phyloP scores from a whole-genome alignment of 306 rosid species.

The Fragaria iinumae region DNA sequence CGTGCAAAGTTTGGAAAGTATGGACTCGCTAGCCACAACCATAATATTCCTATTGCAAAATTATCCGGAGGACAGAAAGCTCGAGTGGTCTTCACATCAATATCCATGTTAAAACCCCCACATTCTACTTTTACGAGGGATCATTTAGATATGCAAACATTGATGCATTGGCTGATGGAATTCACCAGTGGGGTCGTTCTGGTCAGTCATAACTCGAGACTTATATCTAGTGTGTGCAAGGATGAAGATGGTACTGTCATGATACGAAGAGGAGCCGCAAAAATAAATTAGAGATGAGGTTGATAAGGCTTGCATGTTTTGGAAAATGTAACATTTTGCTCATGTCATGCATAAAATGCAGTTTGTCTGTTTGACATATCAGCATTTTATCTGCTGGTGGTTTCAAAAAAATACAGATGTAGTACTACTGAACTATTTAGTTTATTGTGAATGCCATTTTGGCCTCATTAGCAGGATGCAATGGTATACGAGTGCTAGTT shows the following conservation, averaged over 20 bases:
- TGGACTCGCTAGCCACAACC: conserved; percentile 51
- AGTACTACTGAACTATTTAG: neutral
- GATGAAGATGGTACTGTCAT: conserved; percentile 60
- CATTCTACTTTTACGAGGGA: conserved; percentile 43
- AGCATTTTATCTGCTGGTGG: neutral
- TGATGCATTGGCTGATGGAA: conserved; percentile 71
- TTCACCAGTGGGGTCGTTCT: conserved; percentile 72
- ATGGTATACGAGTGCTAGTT: neutral
- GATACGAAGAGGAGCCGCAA: conserved; percentile 49
- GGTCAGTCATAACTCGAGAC: conserved; percentile 74
- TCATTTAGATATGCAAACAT: conserved; percentile 81
- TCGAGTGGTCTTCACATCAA: conserved; percentile 76
- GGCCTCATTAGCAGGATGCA: neutral
- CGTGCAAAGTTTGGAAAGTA: conserved; percentile 65
- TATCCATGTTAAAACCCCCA: conserved; percentile 59
- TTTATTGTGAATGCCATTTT: neutral
- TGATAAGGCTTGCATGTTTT: conserved; percentile 37
- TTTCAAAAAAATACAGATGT: too few species aligned
- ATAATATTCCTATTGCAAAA: neutral
- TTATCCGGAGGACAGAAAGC: conserved; percentile 61
- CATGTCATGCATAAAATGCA: neutral
- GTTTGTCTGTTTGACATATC: neutral
- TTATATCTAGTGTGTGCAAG: conserved; percentile 70
- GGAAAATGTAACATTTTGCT: neutral
- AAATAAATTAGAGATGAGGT: conserved; percentile 58